Percentiles rank a stretch among this genome's conserved stretches.
These are phyloP conservation scores for Blastocystis sp. DNA, from an alignment of 352 stramenopile species.

Conservation along the genomic window DNA sequence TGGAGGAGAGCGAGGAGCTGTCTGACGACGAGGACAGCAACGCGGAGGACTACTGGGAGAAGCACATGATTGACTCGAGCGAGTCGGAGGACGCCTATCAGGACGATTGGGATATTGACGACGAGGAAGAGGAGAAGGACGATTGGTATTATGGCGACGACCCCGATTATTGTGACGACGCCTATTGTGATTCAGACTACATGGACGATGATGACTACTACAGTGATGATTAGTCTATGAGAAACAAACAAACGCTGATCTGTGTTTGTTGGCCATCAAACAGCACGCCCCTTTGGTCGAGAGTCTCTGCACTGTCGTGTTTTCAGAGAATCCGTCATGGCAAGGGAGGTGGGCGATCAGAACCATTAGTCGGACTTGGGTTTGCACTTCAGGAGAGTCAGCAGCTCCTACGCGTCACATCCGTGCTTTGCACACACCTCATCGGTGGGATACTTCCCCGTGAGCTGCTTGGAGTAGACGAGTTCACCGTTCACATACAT, in stretches of 20 bases:
- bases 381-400: background rate
- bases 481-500: constrained; percentile 59
- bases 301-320: constrained; percentile 26
- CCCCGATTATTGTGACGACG: background rate
- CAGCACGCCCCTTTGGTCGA: background rate
- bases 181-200: constrained; percentile 1
- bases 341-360: background rate
- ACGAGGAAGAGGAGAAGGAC: background rate
- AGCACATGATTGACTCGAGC: background rate
- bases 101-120: constrained; percentile 20
- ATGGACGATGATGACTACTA: background rate
- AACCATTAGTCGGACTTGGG: background rate
- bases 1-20: background rate
- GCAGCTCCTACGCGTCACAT: constrained; percentile 51
- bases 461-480: constrained; percentile 4
- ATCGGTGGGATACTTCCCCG: constrained; percentile 25
- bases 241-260: background rate
- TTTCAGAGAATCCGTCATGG: constrained; percentile 27
- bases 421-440: background rate
- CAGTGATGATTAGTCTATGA: background rate
- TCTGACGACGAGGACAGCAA: constrained; percentile 17
- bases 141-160: background rate
- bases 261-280: constrained; percentile 16
- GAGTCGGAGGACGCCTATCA: background rate
- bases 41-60: constrained; percentile 2